phyloP scores from a whole-genome alignment of 768 basidiomycete species.

The Termitomyces heimii region DNA sequence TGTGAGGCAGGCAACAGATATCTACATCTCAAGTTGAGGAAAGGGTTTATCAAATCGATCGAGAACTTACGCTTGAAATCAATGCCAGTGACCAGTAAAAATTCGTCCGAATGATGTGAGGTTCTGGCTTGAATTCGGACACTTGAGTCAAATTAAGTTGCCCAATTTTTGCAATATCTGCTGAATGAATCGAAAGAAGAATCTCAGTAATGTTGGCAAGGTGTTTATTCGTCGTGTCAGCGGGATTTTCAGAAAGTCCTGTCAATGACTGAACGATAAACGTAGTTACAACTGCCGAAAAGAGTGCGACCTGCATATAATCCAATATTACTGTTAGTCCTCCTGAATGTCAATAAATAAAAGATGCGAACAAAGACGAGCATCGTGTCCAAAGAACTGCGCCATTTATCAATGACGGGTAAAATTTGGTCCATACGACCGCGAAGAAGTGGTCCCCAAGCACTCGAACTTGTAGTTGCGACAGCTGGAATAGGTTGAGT shows the following conservation, averaged over 20 bases:
- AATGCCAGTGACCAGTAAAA: constrained; percentile 14
- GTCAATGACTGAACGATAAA: constrained; percentile 12
- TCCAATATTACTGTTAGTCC: background rate
- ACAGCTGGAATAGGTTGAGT: background rate
- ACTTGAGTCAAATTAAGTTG: background rate
- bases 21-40: background rate
- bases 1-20: constrained; percentile 12
- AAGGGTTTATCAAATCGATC: background rate
- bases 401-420: constrained; percentile 11
- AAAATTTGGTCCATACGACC: constrained; percentile 7
- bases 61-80: constrained; percentile 10
- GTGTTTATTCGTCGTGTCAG: constrained; percentile 10
- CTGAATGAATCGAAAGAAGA: background rate
- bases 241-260: constrained; percentile 2
- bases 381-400: constrained; percentile 9
- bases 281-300: constrained; percentile 14
- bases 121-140: constrained; percentile 3
- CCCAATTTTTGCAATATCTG: background rate
- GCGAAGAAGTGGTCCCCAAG: constrained; percentile 9
- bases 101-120: constrained; percentile 10
- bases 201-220: constrained; percentile 13
- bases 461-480: constrained; percentile 8
- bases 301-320: constrained; percentile 10
- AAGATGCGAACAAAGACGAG: constrained; percentile 8
- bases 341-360: background rate